Percentiles rank a stretch among this genome's conserved stretches.
Conservation (phyloP, 139 green algal genomes). For the Chara braunii region DNA sequence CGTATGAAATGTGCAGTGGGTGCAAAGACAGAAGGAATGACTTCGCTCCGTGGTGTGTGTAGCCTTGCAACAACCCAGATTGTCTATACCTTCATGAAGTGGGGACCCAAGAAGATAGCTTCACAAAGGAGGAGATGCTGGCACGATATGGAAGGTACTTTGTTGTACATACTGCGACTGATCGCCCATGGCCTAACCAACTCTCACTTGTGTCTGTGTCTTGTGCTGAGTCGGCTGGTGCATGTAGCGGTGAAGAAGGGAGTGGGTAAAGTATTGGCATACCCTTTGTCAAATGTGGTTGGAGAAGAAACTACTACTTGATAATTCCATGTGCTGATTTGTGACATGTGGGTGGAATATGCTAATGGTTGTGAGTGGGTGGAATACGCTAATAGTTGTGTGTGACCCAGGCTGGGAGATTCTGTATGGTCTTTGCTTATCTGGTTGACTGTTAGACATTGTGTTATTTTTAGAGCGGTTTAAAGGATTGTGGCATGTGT, state of each 20-base stretch:
- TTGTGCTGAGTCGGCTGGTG: slow-evolving; percentile 33
- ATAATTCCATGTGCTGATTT: not conserved
- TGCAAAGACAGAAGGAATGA: no score
- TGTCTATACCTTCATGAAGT: slow-evolving; percentile 87
- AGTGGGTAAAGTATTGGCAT: not conserved
- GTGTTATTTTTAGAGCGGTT: no score
- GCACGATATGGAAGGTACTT: slow-evolving; percentile 43
- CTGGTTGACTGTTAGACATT: no score
- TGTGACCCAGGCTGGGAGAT: no score
- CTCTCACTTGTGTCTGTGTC: no score
- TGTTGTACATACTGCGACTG: slow-evolving; percentile 37
- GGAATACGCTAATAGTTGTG: no score
- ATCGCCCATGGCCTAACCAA: no score
- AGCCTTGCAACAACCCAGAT: slow-evolving; percentile 76
- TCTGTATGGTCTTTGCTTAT: no score
- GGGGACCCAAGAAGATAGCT: slow-evolving; percentile 67
- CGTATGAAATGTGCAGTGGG: no score
- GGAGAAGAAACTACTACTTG: not conserved
- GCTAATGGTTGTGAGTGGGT: no score
- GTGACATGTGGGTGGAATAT: no score
- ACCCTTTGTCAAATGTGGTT: not conserved
- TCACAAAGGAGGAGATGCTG: slow-evolving; percentile 73
- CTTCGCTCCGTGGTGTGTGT: slow-evolving; percentile 9
- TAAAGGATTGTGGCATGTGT: no score
- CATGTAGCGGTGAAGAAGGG: slow-evolving; percentile 18